Percentiles rank a stretch among this genome's conserved stretches.
Conservation (phyloP, 805 yeast species). For the Maudiozyma barnettii region DNA sequence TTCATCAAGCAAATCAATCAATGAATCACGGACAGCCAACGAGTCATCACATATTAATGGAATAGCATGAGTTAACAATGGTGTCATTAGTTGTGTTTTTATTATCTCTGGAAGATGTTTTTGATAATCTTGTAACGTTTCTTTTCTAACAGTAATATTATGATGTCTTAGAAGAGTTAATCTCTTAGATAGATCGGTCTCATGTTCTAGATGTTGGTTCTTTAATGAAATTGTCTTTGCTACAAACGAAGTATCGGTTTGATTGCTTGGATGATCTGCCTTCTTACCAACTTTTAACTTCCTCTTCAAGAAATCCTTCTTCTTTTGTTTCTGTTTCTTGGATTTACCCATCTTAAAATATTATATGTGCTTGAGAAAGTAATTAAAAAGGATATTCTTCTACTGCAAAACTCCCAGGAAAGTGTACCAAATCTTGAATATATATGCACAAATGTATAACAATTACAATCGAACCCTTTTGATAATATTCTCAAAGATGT, state of each 20-base stretch:
- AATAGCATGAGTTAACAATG: conserved; percentile 22
- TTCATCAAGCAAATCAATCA: conserved; percentile 38
- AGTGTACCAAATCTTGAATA: too few species aligned
- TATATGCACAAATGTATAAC: too few species aligned
- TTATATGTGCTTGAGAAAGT: neutral
- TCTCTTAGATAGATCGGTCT: conserved; percentile 45
- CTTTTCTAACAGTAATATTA: conserved; percentile 59
- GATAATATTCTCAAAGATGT: neutral
- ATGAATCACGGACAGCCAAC: conserved; percentile 50
- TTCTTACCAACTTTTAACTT: conserved; percentile 86
- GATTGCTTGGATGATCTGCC: conserved; percentile 57
- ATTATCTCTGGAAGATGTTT: conserved; percentile 41
- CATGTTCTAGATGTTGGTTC: conserved; percentile 29
- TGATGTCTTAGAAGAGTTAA: conserved; percentile 70
- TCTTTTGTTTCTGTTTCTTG: conserved; percentile 32
- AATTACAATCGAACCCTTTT: too few species aligned
- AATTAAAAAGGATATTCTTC: too few species aligned
- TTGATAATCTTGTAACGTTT: conserved; percentile 48
- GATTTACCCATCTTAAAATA: conserved; percentile 24
- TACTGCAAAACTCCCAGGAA: too few species aligned
- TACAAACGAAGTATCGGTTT: conserved; percentile 77
- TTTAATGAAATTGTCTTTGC: conserved; percentile 40
- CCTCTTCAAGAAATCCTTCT: conserved; percentile 44
- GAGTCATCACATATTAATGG: conserved; percentile 47
- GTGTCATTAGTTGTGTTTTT: conserved; percentile 21